These are phyloP conservation scores for Gossypium anomalum DNA, from an alignment of 345 rosid species.

Conservation along the genomic window DNA sequence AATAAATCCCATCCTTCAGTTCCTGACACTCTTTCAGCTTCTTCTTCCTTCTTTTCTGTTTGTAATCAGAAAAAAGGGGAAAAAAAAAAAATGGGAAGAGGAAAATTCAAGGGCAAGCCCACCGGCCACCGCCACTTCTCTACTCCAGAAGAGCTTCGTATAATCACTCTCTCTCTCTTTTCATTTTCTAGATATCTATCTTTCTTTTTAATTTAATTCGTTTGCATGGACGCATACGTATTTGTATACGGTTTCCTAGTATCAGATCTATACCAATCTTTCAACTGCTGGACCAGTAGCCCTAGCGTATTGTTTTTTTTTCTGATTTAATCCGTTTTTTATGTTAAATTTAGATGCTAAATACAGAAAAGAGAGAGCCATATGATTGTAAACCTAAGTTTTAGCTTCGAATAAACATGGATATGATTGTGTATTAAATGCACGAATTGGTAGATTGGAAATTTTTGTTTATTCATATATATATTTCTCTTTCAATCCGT, in stretches of 20 bases:
- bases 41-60: neutral
- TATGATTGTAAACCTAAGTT: neutral
- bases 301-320: neutral
- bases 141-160: slow-evolving; percentile 66
- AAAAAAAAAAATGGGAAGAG: slow-evolving; percentile 46
- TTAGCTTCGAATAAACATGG: neutral
- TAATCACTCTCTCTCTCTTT: neutral
- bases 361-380: neutral
- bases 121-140: slow-evolving; percentile 75
- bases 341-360: neutral
- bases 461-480: neutral
- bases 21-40: neutral
- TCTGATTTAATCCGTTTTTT: neutral
- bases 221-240: neutral
- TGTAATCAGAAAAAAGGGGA: neutral
- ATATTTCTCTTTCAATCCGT: neutral
- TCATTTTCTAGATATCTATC: neutral
- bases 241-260: neutral
- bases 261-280: slow-evolving; percentile 2
- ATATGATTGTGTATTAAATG: neutral
- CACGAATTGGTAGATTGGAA: neutral
- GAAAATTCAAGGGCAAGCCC: slow-evolving; percentile 75
- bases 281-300: neutral
- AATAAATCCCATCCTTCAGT: neutral
- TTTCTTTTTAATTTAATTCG: neutral